Evolutionary conservation across 1,284 basidiomycete genomes (phyloP).

Genomic region (Neonothopanus nambi): DNA sequence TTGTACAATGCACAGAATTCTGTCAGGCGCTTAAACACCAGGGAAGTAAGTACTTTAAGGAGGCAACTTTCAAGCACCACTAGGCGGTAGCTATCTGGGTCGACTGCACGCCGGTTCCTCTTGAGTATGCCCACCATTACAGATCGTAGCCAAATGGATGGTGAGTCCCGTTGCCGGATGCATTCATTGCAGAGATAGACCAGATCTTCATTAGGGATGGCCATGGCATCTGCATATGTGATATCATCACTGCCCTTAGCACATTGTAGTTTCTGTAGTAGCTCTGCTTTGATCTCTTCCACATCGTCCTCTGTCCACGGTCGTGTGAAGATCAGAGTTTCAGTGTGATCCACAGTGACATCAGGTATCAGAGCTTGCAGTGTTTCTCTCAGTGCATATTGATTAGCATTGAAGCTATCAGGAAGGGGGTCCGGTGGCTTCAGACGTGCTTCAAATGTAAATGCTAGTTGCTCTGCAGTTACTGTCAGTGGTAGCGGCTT

Average conservation of each 20-base stretch:
- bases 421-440: no score
- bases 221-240: not conserved
- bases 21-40: conserved; percentile 20
- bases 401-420: no score
- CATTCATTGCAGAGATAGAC: conserved; percentile 22
- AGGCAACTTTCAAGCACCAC: conserved; percentile 34
- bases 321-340: not conserved
- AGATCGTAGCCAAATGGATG: conserved; percentile 23
- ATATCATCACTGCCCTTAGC: not conserved
- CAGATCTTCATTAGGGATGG: not conserved
- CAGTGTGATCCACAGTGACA: no score
- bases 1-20: conserved; percentile 10
- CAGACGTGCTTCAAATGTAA: no score
- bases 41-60: conserved; percentile 30
- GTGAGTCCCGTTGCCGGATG: conserved; percentile 18
- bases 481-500: no score
- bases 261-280: no score
- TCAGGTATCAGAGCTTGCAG: no score
- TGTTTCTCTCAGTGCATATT: no score
- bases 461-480: no score
- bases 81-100: conserved; percentile 27
- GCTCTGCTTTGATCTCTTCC: no score
- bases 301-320: no score
- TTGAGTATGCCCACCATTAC: conserved; percentile 28
- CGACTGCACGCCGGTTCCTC: conserved; percentile 8